Evolutionary conservation across 176 grass and related monocot genomes (phyloP), one percentile per base, ranked within the genome.

Genomic region (Pharus latifolius): DNA sequence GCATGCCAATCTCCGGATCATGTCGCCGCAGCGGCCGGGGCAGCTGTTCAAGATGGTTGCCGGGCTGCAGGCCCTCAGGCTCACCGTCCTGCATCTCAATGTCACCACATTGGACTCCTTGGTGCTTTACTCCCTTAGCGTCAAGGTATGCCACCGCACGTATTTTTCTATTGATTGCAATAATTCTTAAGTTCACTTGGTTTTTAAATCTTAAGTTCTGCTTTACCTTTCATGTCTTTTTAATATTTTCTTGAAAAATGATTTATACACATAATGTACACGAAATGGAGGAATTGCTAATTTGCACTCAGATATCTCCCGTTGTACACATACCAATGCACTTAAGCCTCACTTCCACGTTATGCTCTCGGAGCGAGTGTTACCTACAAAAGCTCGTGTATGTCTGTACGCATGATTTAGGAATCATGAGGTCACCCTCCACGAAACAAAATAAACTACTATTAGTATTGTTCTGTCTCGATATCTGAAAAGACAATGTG

Each of bases 71-170:
- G 69, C 63, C 30, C 82, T 94, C 63, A 50, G 69, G 13, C 82
- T 99, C 64, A 56, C 57, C 45, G 75, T 88, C 35, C 88, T 99
- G 43, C 96, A 99, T 79, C 90, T 99, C 75, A 88, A 72, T 61
- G 76, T 99, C 57, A 95, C 90, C 56, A 51, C 87, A 53, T 56
- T 99, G 45, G 76, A 82, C 57, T 32, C 71, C 31, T 79, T 91
- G 22, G 84, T 38, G 16, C 87, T 99, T 59, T 95, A 91, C 84
- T 79, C 96, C 20, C 48, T 95, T 56, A 99, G 79, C 43, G 48
- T 86, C 73, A 99, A 94, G 96, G 96, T 98, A 83, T 10, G 30
- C 33, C 6, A 18, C 67, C 12, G 45, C 55, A 10, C 3, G 4
- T 18, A 49, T 18, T 64, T 35, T 18, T 2, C 75, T 54, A 9